Conservation (phyloP, 2,329 filamentous ascomycete species). For the Diaporthe sp. region DNA sequence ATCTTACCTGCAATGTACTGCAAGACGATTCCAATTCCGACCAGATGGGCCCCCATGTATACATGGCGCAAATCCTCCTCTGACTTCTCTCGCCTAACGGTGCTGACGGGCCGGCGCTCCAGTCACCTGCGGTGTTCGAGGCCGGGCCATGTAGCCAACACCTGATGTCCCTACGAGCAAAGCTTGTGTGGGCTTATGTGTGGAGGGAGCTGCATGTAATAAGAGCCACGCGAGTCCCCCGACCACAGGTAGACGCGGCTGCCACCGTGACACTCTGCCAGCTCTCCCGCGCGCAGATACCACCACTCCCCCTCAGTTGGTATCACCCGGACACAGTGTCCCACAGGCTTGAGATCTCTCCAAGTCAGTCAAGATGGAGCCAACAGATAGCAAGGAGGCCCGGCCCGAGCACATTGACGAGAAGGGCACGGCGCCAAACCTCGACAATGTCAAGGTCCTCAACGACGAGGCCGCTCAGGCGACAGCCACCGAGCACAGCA, state of each 20-base stretch:
- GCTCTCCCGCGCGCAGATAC: background rate
- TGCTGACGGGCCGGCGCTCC: slow-evolving; percentile 36
- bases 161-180: background rate
- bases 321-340: background rate
- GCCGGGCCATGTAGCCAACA: background rate
- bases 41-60: slow-evolving; percentile 8
- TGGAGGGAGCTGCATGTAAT: slow-evolving; percentile 22
- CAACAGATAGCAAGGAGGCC: slow-evolving; percentile 38
- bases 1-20: background rate
- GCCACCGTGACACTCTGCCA: slow-evolving; percentile 34
- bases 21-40: background rate
- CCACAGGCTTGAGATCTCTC: background rate
- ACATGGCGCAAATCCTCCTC: slow-evolving; percentile 2
- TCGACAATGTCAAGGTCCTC: slow-evolving; percentile 52
- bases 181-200: background rate
- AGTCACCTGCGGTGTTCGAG: slow-evolving; percentile 25
- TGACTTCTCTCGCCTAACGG: slow-evolving; percentile 23
- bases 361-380: slow-evolving; percentile 35
- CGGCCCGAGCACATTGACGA: slow-evolving; percentile 39
- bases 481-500: slow-evolving; percentile 54
- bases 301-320: background rate
- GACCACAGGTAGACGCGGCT: slow-evolving; percentile 12
- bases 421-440: slow-evolving; percentile 48
- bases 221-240: slow-evolving; percentile 32
- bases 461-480: slow-evolving; percentile 53